Percentiles rank a stretch among this genome's conserved stretches.
Evolutionary conservation across 2,329 filamentous ascomycete species (phyloP).

Genomic region (Tolypocladium tropicale): DNA sequence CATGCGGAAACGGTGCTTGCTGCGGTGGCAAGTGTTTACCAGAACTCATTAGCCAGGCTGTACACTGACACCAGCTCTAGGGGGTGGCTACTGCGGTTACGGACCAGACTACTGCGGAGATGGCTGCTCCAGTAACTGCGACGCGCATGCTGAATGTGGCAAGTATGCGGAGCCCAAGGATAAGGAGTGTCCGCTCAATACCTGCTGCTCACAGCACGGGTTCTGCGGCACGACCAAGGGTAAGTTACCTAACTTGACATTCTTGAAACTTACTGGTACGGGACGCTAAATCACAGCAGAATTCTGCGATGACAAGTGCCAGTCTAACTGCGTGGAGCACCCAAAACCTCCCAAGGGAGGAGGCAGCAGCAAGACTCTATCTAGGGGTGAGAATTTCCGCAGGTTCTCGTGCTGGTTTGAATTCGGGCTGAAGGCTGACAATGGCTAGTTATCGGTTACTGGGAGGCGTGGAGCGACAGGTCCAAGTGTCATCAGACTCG

Average conservation of each 20-base stretch:
- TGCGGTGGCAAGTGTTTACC: no score
- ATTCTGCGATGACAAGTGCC: slow-evolving; percentile 11
- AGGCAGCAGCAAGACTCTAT: no score
- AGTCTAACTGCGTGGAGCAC: slow-evolving; percentile 9
- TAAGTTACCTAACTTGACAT: no score
- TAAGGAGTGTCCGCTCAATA: slow-evolving; percentile 24
- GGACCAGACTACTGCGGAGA: no score
- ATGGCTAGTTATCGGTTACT: slow-evolving; percentile 11
- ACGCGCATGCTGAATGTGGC: slow-evolving; percentile 18
- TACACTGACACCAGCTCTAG: no score
- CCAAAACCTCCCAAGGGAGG: neutral
- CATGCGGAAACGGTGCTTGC: no score
- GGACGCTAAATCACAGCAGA: slow-evolving; percentile 1
- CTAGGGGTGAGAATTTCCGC: no score
- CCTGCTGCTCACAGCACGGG: slow-evolving; percentile 13
- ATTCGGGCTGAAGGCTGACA: no score
- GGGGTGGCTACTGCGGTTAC: no score
- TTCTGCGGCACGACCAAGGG: slow-evolving; percentile 6
- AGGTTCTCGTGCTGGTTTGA: no score
- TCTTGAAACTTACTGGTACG: no score
- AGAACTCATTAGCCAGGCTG: no score
- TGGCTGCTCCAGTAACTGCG: slow-evolving; percentile 6
- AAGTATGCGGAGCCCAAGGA: slow-evolving; percentile 7
- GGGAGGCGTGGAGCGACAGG: slow-evolving; percentile 7
- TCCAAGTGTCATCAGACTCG: neutral